Percentiles rank a stretch among this genome's conserved stretches.
Evolutionary conservation across 495 filamentous ascomycete species (phyloP).

Genomic region (Pyronema domesticum): DNA sequence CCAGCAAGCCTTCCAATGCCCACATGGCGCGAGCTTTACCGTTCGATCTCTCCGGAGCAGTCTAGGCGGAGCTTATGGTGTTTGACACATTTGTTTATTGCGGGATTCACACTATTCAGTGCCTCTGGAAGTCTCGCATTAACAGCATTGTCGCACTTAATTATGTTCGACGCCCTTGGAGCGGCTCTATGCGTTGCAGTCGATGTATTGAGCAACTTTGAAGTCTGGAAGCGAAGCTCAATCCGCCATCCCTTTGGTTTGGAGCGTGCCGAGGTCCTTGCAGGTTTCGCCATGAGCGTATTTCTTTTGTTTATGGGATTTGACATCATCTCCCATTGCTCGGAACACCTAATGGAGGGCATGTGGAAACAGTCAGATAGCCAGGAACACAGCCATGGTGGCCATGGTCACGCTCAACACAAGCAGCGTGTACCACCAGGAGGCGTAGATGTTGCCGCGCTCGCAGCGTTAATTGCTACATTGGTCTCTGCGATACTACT

Average conservation of each 20-base stretch:
- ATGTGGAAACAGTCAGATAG: slow-evolving; percentile 22
- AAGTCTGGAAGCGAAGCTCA: slow-evolving; percentile 86
- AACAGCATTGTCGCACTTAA: slow-evolving; percentile 79
- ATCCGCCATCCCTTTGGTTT: slow-evolving; percentile 89
- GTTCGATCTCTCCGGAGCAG: slow-evolving; percentile 75
- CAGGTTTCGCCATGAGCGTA: slow-evolving; percentile 92
- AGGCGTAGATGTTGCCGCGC: slow-evolving; percentile 59
- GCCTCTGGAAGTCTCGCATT: slow-evolving; percentile 77
- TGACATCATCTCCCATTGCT: slow-evolving; percentile 79
- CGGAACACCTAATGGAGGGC: slow-evolving; percentile 65
- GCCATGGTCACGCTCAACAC: slow-evolving; percentile 31
- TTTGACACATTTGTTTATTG: slow-evolving; percentile 64
- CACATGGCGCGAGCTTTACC: slow-evolving; percentile 65
- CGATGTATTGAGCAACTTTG: slow-evolving; percentile 85
- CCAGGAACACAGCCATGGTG: slow-evolving; percentile 26
- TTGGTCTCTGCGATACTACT: slow-evolving; percentile 71
- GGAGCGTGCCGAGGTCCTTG: slow-evolving; percentile 79
- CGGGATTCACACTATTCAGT: slow-evolving; percentile 65
- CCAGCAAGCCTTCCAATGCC: slow-evolving; percentile 92
- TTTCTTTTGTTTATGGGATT: slow-evolving; percentile 91
- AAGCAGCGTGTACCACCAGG: slow-evolving; percentile 53
- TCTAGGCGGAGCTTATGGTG: slow-evolving; percentile 72
- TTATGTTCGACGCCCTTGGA: slow-evolving; percentile 84
- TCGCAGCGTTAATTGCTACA: slow-evolving; percentile 76
- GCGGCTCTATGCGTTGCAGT: slow-evolving; percentile 86